phyloP scores from a whole-genome alignment of 2,329 filamentous ascomycete species.

The Escovopsis weberi region DNA sequence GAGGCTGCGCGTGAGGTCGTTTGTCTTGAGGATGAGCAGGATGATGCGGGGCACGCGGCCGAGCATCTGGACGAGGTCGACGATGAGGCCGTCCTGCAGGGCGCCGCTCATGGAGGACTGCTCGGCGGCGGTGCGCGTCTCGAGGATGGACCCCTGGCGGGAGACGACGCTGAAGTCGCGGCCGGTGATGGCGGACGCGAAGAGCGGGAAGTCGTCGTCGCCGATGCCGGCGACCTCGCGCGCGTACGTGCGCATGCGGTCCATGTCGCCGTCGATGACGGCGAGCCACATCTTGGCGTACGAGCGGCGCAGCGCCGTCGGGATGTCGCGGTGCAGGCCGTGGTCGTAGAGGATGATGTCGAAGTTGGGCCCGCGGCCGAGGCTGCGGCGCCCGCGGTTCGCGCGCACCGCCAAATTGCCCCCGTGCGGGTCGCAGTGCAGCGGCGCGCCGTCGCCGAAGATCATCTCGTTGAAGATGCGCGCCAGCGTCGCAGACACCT shows the following conservation, averaged over 20 bases:
- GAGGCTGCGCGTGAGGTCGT: constrained; percentile 84
- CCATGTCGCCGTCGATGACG: constrained; percentile 78
- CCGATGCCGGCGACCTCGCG: constrained; percentile 78
- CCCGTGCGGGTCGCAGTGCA: constrained; percentile 95
- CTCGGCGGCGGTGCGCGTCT: constrained; percentile 55
- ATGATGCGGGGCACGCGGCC: constrained; percentile 85
- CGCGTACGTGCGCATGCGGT: constrained; percentile 75
- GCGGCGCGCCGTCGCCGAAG: constrained; percentile 71
- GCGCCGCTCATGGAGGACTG: constrained; percentile 76
- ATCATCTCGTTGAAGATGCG: constrained; percentile 99
- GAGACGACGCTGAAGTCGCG: constrained; percentile 72
- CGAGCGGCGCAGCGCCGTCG: constrained; percentile 57
- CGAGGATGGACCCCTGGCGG: constrained; percentile 38
- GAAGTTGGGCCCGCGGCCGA: constrained; percentile 53
- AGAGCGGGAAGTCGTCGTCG: constrained; percentile 84
- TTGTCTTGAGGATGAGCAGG: constrained; percentile 90
- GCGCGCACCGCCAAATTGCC: constrained; percentile 88
- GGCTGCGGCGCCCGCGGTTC: constrained; percentile 43
- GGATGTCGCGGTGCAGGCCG: constrained; percentile 88
- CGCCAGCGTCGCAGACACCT: constrained; percentile 81
- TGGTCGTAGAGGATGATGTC: constrained; percentile 96
- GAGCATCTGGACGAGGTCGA: constrained; percentile 75
- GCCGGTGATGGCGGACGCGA: constrained; percentile 91
- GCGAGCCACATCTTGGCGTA: constrained; percentile 98
- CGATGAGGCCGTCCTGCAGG: constrained; percentile 75